Conservation (phyloP, 2,329 filamentous ascomycete species). For the Tolypocladium guangdongense region DNA sequence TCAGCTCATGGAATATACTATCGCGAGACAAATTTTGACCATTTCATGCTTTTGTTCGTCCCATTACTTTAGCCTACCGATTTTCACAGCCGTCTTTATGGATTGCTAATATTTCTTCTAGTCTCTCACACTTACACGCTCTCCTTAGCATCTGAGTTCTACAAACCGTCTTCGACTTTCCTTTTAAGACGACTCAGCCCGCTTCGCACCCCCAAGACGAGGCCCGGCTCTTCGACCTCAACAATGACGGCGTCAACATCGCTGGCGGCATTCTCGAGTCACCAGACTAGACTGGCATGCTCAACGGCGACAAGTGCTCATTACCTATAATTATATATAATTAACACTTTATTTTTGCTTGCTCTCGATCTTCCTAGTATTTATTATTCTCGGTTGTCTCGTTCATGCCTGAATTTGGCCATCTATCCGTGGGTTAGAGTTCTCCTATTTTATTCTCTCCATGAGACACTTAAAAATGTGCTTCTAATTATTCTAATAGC, state of each 20-base stretch:
- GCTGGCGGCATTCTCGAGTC: constrained; percentile 16
- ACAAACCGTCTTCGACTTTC: constrained; percentile 16
- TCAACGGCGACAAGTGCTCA: constrained; percentile 13
- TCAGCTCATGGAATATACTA: background rate
- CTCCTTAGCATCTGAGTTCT: constrained; percentile 15
- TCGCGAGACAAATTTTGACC: too few species aligned
- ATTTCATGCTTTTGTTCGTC: background rate
- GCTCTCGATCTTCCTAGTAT: too few species aligned
- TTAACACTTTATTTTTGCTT: too few species aligned
- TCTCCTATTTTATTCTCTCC: background rate
- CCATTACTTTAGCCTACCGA: too few species aligned
- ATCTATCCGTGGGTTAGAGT: background rate
- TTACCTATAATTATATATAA: too few species aligned
- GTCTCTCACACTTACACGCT: background rate
- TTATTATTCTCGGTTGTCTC: too few species aligned
- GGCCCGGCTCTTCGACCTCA: constrained; percentile 17
- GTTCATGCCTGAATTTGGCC: too few species aligned
- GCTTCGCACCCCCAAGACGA: constrained; percentile 6
- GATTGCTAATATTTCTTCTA: too few species aligned
- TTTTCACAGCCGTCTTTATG: too few species aligned
- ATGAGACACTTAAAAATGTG: background rate
- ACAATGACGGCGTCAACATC: constrained; percentile 13
- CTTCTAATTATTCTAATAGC: background rate
- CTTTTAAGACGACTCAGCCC: constrained; percentile 7
- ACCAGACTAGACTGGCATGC: constrained; percentile 12